Evolutionary conservation across 768 basidiomycete species (phyloP).

Genomic region (Coprinopsis sp.): DNA sequence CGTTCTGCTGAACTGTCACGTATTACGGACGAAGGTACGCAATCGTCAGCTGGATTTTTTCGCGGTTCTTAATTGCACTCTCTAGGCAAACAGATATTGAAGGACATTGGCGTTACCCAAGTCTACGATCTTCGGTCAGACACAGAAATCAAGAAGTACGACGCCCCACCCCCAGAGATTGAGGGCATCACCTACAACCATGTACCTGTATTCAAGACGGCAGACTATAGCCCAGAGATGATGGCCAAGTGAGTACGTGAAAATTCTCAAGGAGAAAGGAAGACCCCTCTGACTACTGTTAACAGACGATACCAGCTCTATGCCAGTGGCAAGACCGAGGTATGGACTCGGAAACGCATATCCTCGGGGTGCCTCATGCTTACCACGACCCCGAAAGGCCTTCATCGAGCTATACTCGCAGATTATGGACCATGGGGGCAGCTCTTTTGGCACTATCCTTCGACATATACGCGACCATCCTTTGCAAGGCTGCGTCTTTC

Average conservation of each 20-base stretch:
- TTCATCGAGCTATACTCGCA: conserved; percentile 80
- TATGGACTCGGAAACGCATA: conserved; percentile 18
- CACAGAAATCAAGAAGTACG: conserved; percentile 73
- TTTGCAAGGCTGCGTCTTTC: conserved; percentile 60
- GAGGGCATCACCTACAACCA: conserved; percentile 58
- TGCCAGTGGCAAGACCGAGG: conserved; percentile 77
- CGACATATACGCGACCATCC: conserved; percentile 71
- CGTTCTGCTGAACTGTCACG: conserved; percentile 71
- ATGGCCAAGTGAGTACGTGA: conserved; percentile 75
- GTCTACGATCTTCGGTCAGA: conserved; percentile 80
- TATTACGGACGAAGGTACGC: conserved; percentile 65
- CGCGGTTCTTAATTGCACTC: neutral
- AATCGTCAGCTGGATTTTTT: neutral
- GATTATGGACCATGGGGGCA: conserved; percentile 70
- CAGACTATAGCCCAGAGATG: conserved; percentile 80
- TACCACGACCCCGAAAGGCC: conserved; percentile 37
- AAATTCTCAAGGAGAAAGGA: conserved; percentile 1
- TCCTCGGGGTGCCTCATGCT: neutral
- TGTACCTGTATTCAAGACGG: conserved; percentile 61
- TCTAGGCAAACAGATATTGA: conserved; percentile 55
- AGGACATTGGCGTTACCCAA: conserved; percentile 56
- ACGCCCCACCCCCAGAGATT: conserved; percentile 57
- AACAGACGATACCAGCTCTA: conserved; percentile 66
- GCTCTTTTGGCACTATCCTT: conserved; percentile 65
- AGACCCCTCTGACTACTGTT: conserved; percentile 14